These are phyloP conservation scores for Kodamaea sp. DNA, from an alignment of 1,139 yeast genomes.

Conservation along the genomic window DNA sequence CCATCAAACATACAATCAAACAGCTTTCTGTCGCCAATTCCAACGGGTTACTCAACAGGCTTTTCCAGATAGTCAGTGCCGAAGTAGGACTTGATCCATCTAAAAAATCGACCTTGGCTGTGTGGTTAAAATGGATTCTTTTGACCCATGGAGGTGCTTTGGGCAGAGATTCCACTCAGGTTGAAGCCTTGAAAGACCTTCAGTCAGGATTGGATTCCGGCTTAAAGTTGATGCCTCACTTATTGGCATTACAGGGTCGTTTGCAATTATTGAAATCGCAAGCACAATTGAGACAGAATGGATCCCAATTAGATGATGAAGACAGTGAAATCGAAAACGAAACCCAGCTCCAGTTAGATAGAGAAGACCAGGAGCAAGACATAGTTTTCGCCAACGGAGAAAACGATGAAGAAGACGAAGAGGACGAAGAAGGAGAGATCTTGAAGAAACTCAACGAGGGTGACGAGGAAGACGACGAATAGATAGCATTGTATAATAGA, in stretches of 20 bases:
- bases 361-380: constrained; percentile 20
- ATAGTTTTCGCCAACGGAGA: constrained; percentile 46
- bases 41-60: constrained; percentile 18
- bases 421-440: constrained; percentile 17
- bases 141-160: constrained; percentile 46
- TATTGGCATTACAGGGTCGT: constrained; percentile 47
- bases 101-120: constrained; percentile 29
- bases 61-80: constrained; percentile 37
- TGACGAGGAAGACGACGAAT: constrained; percentile 21
- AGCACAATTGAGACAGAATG: constrained; percentile 34
- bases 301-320: constrained; percentile 14
- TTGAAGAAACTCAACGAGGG: constrained; percentile 14
- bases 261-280: constrained; percentile 43
- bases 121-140: constrained; percentile 55
- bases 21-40: constrained; percentile 21
- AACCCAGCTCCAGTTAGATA: constrained; percentile 15
- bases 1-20: constrained; percentile 37
- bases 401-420: constrained; percentile 31
- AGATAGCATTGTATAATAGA: constrained; percentile 1
- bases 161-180: constrained; percentile 31
- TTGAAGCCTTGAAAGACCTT: constrained; percentile 33
- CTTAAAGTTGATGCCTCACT: constrained; percentile 37
- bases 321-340: constrained; percentile 25
- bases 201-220: constrained; percentile 31
- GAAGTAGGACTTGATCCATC: constrained; percentile 38